Evolutionary conservation across 331 rosid genomes (phyloP), one percentile per base, ranked within the genome.

Genomic region (Rhamnella rubrinervis): DNA sequence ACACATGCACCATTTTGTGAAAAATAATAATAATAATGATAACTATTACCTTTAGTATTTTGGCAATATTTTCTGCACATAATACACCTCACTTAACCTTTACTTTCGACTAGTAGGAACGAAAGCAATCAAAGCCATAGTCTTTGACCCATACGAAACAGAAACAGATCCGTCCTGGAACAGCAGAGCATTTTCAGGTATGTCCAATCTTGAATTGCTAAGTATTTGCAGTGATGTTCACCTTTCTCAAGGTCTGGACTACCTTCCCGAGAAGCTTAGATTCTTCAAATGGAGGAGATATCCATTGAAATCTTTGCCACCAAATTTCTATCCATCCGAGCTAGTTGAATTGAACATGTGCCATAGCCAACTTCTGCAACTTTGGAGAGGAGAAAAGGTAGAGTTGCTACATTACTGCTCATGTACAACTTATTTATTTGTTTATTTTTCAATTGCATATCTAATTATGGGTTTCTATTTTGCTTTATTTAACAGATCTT

Each of bases 341-440:
- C 82, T 80, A 41, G 70, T 83, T 31, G 37, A 1, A 18, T 85
- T 83, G 26, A 62, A 66, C 13, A 53, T 80, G 75, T 66, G 19
- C 10, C 1, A 26, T 1, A 70, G 71, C 44, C 5, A 23, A 9
- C 63, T 80, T 38, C 39, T 80, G 35, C 66, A 58, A 40, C 76
- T 79, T 16, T 80, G 85, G 82, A 56, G 72, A 8, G 19, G 17
- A 25, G 39, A 62, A 26, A 41, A 82, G 86, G 86, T 82, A 66
- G 35, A 31, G 35, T 31, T 31, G 35, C 5, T 31, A 3, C 35
- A 31, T 31, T 31, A 31, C 35, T 31, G 35, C 35, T 4, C 35
- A 31, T 10, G 13, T 18, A 0, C 13, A 14, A 19, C 14, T 12
- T 11, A 18, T 31, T 18, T 2, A 18, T 31, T 18, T 2, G 3